Evolutionary conservation across 805 yeast genomes (phyloP), one percentile per base, ranked within the genome.

Genomic region (Cyberlindnera galapagoensis): DNA sequence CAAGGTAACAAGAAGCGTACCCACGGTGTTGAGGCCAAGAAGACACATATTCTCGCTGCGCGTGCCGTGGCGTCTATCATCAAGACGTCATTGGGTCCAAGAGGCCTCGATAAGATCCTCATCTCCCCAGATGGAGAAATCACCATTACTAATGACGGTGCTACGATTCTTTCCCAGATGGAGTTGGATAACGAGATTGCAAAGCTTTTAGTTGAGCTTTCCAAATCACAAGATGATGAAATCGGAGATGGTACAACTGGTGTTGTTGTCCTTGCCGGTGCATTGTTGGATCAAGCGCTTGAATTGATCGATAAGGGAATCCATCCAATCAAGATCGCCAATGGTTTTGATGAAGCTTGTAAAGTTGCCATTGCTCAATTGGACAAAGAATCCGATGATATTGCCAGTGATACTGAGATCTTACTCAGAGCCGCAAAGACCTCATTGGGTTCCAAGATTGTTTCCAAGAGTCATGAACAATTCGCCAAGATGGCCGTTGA

Each of bases 191-290:
- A 83, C 59, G 95, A 92, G 62, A 87, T 92, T 48, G 99, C 98
- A 45, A 92, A 92, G 61, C 68, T 92, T 40, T 66, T 92, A 52
- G 99, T 92, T 13, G 95, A 94, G 62, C 71, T 92, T 44, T 82
- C 96, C 19, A 83, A 75, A 57, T 84, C 95, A 18, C 98, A 90
- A 67, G 98, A 90, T 59, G 96, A 92, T 57, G 97, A 90, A 63
- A 86, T 90, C 56, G 98, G 98, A 35, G 98, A 90, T 58, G 98
- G 98, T 54, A 92, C 99, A 18, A 92, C 99, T 5, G 97, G 97
- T 54, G 99, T 92, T 18, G 97, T 92, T 33, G 97, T 92, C 3
- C 66, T 92, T 32, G 97, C 98, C 1, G 83, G 95, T 45, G 94
- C 97, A 3, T 66, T 92, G 43, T 68, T 92, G 38, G 97, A 90